Conservation (phyloP, 495 filamentous ascomycete genomes). For the Penicillium antarcticum region DNA sequence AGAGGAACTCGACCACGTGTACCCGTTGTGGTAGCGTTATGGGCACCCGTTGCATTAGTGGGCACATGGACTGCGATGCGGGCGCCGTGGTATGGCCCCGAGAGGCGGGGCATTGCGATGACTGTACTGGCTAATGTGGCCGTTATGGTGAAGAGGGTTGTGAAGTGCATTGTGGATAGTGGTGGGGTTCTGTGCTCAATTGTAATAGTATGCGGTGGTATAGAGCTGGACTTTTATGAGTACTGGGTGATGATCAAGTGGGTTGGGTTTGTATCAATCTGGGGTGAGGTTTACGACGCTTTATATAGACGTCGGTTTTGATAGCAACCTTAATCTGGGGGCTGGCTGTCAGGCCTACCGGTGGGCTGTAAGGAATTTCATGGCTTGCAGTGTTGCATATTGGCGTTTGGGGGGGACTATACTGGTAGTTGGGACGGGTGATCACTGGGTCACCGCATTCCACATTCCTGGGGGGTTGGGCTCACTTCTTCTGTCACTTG, state of each 20-base stretch:
- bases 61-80: conserved; percentile 14
- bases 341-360: background rate
- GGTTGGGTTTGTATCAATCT: too few relatives aligned
- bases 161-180: conserved; percentile 21
- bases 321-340: background rate
- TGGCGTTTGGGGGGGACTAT: background rate
- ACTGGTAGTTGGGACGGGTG: background rate
- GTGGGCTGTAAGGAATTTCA: background rate
- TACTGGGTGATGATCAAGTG: too few relatives aligned
- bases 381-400: conserved; percentile 4
- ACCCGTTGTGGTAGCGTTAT: conserved; percentile 19
- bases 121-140: conserved; percentile 19
- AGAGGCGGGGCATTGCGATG: conserved; percentile 16
- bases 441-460: conserved; percentile 1
- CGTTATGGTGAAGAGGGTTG: conserved; percentile 12
- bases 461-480: background rate
- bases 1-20: conserved; percentile 7
- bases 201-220: too few relatives aligned
- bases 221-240: too few relatives aligned
- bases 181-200: background rate
- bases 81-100: conserved; percentile 19
- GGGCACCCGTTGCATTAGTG: conserved; percentile 11
- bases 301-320: background rate
- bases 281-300: too few relatives aligned
- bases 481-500: background rate